phyloP scores from a whole-genome alignment of 192 early-diverging fungal species.

The Pilobolus umbonatus region DNA sequence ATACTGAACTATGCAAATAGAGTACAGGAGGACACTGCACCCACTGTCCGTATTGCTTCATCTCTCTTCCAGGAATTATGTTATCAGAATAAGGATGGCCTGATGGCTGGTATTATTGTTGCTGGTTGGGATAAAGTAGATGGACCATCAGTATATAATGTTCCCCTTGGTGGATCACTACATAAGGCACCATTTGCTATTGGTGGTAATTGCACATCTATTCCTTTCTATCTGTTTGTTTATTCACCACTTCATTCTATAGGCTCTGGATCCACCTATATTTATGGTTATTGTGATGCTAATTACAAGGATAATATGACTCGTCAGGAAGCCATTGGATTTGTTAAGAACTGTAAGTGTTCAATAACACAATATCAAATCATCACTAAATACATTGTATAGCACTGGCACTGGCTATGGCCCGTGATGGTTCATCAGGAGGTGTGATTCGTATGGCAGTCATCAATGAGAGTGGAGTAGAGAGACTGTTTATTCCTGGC shows the following conservation, averaged over 20 bases:
- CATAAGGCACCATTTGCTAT: constrained; percentile 91
- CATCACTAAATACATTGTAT: not conserved
- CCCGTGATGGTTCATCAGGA: constrained; percentile 95
- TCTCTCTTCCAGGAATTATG: constrained; percentile 90
- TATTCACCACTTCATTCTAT: not conserved
- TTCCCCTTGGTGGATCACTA: constrained; percentile 90
- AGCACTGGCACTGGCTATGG: constrained; percentile 91
- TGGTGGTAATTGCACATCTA: constrained; percentile 58
- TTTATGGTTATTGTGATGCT: constrained; percentile 98
- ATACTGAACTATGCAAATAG: constrained; percentile 32
- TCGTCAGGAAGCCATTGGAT: constrained; percentile 80
- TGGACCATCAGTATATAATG: constrained; percentile 83
- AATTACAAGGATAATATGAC: constrained; percentile 76
- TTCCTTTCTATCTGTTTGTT: not conserved
- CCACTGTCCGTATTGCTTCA: constrained; percentile 83
- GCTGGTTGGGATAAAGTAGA: constrained; percentile 94
- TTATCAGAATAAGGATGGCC: constrained; percentile 87
- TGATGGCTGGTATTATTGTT: constrained; percentile 94
- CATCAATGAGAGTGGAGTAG: constrained; percentile 87
- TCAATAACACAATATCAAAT: not conserved
- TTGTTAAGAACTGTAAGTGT: constrained; percentile 90
- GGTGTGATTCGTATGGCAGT: constrained; percentile 92
- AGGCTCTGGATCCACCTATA: constrained; percentile 92
- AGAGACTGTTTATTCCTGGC: constrained; percentile 84
- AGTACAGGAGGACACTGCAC: constrained; percentile 77